Conservation (phyloP, 495 filamentous ascomycete genomes). For the Platismatia glauca region DNA sequence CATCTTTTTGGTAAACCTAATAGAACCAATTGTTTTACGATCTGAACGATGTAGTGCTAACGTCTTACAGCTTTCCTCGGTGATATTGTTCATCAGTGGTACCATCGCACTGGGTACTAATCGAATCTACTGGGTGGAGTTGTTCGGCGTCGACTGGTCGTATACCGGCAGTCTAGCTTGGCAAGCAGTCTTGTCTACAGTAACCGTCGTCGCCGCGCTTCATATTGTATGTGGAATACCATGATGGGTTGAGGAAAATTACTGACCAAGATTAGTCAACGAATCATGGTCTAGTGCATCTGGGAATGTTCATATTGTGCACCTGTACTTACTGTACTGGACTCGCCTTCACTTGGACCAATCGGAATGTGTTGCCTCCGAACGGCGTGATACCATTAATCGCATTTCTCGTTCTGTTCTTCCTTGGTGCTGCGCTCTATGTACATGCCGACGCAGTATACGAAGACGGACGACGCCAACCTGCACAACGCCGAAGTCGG, state of each 20-base stretch:
- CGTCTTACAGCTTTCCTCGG: conserved; percentile 22
- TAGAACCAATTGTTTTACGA: background rate
- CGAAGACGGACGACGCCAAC: conserved; percentile 27
- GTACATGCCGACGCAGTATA: conserved; percentile 27
- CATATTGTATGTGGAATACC: conserved; percentile 33
- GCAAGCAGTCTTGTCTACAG: conserved; percentile 28
- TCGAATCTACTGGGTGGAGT: conserved; percentile 25
- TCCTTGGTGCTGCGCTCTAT: conserved; percentile 24
- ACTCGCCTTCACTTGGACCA: background rate
- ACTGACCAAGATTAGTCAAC: conserved; percentile 5
- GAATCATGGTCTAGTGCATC: conserved; percentile 14
- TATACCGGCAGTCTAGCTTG: conserved; percentile 32
- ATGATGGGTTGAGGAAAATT: background rate
- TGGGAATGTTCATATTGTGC: conserved; percentile 5
- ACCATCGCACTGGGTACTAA: conserved; percentile 24
- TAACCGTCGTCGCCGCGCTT: conserved; percentile 32
- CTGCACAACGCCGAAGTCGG: conserved; percentile 4
- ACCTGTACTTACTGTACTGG: conserved; percentile 12
- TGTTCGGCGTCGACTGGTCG: conserved; percentile 27
- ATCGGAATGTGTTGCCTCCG: background rate
- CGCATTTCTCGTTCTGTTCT: conserved; percentile 8
- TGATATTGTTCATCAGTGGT: conserved; percentile 29
- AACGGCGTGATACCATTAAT: background rate
- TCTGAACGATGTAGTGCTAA: background rate
- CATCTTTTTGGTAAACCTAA: conserved; percentile 24